Conservation (phyloP, 2,329 filamentous ascomycete genomes). For the Oidium heveae region DNA sequence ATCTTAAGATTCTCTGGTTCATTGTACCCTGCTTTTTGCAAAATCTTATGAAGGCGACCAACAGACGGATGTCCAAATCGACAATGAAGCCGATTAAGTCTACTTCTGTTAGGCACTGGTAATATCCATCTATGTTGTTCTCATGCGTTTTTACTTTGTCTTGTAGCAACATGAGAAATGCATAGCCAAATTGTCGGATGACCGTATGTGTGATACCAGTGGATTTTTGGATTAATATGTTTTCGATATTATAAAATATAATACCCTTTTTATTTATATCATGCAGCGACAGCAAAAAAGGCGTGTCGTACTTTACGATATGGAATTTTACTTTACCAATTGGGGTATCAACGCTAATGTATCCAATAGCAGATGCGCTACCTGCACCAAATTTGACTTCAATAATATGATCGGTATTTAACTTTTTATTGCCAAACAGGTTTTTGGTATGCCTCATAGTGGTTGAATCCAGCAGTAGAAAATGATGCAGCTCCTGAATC, state of each 20-base stretch:
- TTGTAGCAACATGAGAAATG: background rate
- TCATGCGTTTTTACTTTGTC: background rate
- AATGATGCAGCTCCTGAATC: background rate
- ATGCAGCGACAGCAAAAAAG: background rate
- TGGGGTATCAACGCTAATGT: background rate
- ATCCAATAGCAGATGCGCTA: background rate
- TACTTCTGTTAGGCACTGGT: background rate
- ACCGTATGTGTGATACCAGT: background rate
- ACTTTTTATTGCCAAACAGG: background rate
- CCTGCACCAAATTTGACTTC: background rate
- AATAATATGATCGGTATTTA: background rate
- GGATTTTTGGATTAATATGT: background rate
- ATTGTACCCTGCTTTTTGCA: background rate
- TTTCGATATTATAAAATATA: background rate
- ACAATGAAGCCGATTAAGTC: background rate
- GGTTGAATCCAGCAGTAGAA: background rate
- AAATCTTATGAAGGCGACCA: background rate
- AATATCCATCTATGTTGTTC: background rate
- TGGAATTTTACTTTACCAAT: background rate
- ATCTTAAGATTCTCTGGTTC: background rate
- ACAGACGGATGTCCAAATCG: slow-evolving; percentile 1
- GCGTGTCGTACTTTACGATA: background rate
- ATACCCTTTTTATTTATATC: background rate
- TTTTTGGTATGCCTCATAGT: background rate
- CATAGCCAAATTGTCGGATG: background rate